A percentile compares a stretch with the other conserved stretches of the same genome.
phyloP scores from a whole-genome alignment of 208 protist species.

The Phytomonas serpens region DNA sequence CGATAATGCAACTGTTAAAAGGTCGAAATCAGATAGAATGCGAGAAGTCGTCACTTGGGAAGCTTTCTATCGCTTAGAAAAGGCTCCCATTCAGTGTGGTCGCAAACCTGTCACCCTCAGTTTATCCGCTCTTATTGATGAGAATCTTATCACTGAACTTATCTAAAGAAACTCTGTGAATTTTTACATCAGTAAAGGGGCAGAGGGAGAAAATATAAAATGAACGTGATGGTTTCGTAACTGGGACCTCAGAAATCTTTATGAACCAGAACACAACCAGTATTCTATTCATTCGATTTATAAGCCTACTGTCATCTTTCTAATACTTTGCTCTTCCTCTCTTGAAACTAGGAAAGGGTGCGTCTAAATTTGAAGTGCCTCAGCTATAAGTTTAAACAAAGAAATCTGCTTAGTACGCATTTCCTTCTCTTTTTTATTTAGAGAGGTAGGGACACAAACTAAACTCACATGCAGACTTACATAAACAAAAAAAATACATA shows the following conservation, averaged over 20 bases:
- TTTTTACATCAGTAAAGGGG: neutral
- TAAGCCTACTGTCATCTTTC: neutral
- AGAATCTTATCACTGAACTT: slow-evolving; percentile 45
- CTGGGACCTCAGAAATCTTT: neutral
- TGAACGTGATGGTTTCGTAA: neutral
- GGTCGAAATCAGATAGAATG: neutral
- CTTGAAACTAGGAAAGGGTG: neutral
- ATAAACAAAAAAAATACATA: neutral
- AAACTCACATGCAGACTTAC: neutral
- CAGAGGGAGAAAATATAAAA: neutral
- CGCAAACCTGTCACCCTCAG: slow-evolving; percentile 13
- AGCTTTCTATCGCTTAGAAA: neutral
- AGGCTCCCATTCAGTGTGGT: slow-evolving; percentile 3
- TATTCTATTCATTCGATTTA: neutral
- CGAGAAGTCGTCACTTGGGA: neutral
- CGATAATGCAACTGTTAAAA: neutral
- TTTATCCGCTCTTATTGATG: slow-evolving; percentile 42
- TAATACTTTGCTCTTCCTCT: neutral
- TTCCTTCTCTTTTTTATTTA: neutral
- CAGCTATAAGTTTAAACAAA: neutral
- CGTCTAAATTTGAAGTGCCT: neutral
- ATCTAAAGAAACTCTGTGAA: slow-evolving; percentile 18
- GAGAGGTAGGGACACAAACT: neutral
- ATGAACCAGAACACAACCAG: neutral
- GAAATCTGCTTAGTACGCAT: neutral